phyloP scores from a whole-genome alignment of 768 basidiomycete species.

The Termitomyces sp. region DNA sequence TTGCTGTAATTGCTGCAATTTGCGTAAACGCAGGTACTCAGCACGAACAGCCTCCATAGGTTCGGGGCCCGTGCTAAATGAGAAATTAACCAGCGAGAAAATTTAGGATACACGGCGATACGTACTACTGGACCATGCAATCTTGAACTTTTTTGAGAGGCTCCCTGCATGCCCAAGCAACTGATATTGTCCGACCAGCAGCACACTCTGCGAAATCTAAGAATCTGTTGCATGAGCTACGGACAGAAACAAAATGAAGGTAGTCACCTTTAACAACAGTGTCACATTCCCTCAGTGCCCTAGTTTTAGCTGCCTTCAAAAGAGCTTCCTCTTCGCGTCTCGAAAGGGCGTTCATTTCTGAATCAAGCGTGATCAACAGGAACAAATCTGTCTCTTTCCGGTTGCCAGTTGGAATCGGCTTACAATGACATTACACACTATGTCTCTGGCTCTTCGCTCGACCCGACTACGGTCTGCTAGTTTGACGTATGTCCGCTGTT shows the following conservation, averaged over 20 bases:
- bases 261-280: slow-evolving; percentile 63
- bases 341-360: slow-evolving; percentile 76
- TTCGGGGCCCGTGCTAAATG: slow-evolving; percentile 65
- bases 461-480: slow-evolving; percentile 12
- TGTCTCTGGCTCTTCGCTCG: slow-evolving; percentile 11
- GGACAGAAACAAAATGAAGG: background rate
- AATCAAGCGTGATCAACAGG: background rate
- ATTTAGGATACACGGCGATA: slow-evolving; percentile 10
- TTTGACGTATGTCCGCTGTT: slow-evolving; percentile 35
- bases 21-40: slow-evolving; percentile 71
- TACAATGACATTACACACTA: background rate
- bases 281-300: slow-evolving; percentile 79
- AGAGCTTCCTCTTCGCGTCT: slow-evolving; percentile 86
- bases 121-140: slow-evolving; percentile 81
- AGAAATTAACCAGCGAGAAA: slow-evolving; percentile 4
- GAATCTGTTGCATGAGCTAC: slow-evolving; percentile 6
- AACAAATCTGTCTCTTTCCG: slow-evolving; percentile 2
- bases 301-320: slow-evolving; percentile 75
- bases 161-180: slow-evolving; percentile 79
- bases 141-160: slow-evolving; percentile 68
- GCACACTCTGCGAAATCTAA: slow-evolving; percentile 86
- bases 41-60: slow-evolving; percentile 69
- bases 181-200: slow-evolving; percentile 74
- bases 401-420: background rate
- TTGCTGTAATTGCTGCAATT: slow-evolving; percentile 37